phyloP scores from a whole-genome alignment of 495 filamentous ascomycete species.

The Pseudevernia furfuracea region DNA sequence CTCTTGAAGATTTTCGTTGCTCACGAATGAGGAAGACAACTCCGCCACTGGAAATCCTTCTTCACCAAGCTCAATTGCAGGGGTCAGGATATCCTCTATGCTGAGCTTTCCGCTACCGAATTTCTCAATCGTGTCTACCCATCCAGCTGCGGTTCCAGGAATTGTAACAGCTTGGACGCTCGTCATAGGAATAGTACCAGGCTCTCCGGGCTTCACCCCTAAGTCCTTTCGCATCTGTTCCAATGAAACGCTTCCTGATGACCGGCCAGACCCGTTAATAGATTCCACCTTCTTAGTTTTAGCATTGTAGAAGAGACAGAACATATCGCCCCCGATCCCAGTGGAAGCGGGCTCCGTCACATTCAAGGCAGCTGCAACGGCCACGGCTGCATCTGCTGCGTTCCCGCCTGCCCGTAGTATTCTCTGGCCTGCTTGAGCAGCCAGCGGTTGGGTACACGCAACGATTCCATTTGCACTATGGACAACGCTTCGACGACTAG shows the following conservation, averaged over 20 bases:
- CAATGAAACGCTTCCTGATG: slow-evolving; percentile 60
- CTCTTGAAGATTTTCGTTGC: slow-evolving; percentile 27
- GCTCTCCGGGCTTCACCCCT: slow-evolving; percentile 52
- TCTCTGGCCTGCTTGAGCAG: slow-evolving; percentile 76
- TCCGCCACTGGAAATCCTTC: slow-evolving; percentile 86
- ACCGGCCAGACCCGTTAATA: slow-evolving; percentile 85
- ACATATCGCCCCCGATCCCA: slow-evolving; percentile 98
- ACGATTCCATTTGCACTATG: slow-evolving; percentile 93
- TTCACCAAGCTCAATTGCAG: slow-evolving; percentile 81
- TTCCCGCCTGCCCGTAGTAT: slow-evolving; percentile 84
- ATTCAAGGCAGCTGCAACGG: slow-evolving; percentile 82
- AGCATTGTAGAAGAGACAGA: slow-evolving; percentile 88
- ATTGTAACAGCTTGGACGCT: slow-evolving; percentile 78
- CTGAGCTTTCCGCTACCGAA: slow-evolving; percentile 85
- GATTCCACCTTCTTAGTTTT: slow-evolving; percentile 72
- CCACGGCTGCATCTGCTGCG: slow-evolving; percentile 91
- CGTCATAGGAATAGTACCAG: slow-evolving; percentile 61
- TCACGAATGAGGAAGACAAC: slow-evolving; percentile 61
- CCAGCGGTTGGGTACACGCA: slow-evolving; percentile 83
- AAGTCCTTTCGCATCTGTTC: slow-evolving; percentile 62
- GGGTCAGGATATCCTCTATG: slow-evolving; percentile 68
- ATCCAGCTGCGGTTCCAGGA: slow-evolving; percentile 87
- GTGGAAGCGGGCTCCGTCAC: slow-evolving; percentile 90
- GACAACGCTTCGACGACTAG: slow-evolving; percentile 82
- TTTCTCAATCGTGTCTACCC: slow-evolving; percentile 83